These are phyloP conservation scores for Albatrellus sp. DNA, from an alignment of 1,284 basidiomycete species.

Conservation along the genomic window DNA sequence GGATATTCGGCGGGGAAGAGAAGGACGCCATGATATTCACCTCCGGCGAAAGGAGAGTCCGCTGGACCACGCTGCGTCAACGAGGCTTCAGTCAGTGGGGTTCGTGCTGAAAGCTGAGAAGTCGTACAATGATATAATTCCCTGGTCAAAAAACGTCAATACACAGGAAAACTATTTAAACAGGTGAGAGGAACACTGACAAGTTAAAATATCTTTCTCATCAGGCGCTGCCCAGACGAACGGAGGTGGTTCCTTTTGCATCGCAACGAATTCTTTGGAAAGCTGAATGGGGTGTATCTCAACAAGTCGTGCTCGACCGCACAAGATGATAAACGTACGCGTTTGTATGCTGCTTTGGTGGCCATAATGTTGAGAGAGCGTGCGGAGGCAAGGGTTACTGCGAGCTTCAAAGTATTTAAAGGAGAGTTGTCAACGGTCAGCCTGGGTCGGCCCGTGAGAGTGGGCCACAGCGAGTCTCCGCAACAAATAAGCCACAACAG, in stretches of 20 bases:
- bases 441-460: no score
- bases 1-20: slow-evolving; percentile 89
- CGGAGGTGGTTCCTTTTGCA: slow-evolving; percentile 90
- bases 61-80: slow-evolving; percentile 72
- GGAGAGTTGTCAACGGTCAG: no score
- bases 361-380: slow-evolving; percentile 39
- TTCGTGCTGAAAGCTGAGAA: slow-evolving; percentile 1
- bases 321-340: slow-evolving; percentile 36
- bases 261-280: slow-evolving; percentile 80
- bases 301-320: slow-evolving; percentile 5
- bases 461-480: no score
- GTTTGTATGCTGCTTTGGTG: slow-evolving; percentile 73
- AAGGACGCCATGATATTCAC: slow-evolving; percentile 87
- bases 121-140: slow-evolving; percentile 80
- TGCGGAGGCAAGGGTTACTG: slow-evolving; percentile 2
- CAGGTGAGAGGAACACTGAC: slow-evolving; percentile 30
- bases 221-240: slow-evolving; percentile 91
- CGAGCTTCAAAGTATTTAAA: not conserved
- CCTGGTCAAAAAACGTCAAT: slow-evolving; percentile 31
- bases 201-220: slow-evolving; percentile 90
- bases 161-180: not conserved
- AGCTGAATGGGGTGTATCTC: slow-evolving; percentile 34
- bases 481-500: no score
- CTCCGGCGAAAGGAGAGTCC: slow-evolving; percentile 85
- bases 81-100: slow-evolving; percentile 7